Percentiles rank a stretch among this genome's conserved stretches.
Evolutionary conservation across 2,329 filamentous ascomycete genomes (phyloP).

Genomic region (Talaromyces sp.): DNA sequence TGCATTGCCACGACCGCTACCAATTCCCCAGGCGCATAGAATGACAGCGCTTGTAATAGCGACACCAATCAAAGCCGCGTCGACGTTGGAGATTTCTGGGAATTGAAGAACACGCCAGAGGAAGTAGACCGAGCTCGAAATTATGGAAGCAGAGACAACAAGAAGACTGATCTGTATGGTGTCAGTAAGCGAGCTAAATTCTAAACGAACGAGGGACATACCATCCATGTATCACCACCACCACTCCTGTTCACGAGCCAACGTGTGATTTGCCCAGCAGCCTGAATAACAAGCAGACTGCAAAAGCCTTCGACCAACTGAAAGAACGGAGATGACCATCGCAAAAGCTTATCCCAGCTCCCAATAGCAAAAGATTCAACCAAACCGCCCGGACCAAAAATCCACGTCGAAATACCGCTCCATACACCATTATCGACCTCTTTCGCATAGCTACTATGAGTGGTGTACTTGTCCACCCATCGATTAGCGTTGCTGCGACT

Average conservation of each 20-base stretch:
- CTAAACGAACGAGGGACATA: conserved; percentile 47
- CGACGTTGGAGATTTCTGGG: conserved; percentile 85
- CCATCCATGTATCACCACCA: conserved; percentile 94
- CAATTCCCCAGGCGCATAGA: conserved; percentile 88
- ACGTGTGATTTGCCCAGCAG: conserved; percentile 86
- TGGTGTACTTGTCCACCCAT: conserved; percentile 72
- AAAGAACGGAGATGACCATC: conserved; percentile 90
- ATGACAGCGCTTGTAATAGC: conserved; percentile 91
- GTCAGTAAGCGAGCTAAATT: conserved; percentile 20
- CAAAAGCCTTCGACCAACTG: conserved; percentile 96
- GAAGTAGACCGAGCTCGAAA: conserved; percentile 92
- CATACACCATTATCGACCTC: conserved; percentile 24
- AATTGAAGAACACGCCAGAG: conserved; percentile 93
- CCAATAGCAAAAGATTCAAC: conserved; percentile 77
- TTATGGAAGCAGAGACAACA: conserved; percentile 82
- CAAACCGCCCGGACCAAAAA: conserved; percentile 81
- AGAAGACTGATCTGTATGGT: conserved; percentile 72
- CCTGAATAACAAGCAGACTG: conserved; percentile 91
- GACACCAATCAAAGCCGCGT: conserved; percentile 87
- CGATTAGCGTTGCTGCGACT: conserved; percentile 47
- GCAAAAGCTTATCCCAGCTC: conserved; percentile 80
- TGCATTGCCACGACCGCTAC: conserved; percentile 87
- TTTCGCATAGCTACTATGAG: background rate
- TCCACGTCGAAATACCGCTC: conserved; percentile 69
- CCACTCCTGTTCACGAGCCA: conserved; percentile 88